phyloP scores from a whole-genome alignment of 495 filamentous ascomycete species.

The Pseudomonodictys pantanalensis region DNA sequence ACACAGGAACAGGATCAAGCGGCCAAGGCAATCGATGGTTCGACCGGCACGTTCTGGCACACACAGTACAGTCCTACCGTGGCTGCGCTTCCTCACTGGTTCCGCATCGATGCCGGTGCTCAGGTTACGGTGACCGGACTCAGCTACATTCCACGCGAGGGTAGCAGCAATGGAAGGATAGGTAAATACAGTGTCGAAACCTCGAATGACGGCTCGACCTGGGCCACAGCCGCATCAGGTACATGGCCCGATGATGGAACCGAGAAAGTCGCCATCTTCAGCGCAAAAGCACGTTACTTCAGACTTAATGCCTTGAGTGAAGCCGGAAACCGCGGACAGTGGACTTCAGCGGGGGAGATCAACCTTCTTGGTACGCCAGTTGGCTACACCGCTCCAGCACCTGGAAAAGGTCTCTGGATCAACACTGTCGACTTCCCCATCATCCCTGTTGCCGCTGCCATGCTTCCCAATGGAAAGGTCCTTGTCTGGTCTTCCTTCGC shows the following conservation, averaged over 20 bases:
- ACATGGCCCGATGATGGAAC: conserved; percentile 45
- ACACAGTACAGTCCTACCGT: conserved; percentile 4
- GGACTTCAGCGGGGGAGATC: conserved; percentile 42
- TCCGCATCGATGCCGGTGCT: conserved; percentile 18
- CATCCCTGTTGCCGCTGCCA: conserved; percentile 46
- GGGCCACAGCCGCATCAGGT: conserved; percentile 45
- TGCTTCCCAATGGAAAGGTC: conserved; percentile 43
- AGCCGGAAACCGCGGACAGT: conserved; percentile 40
- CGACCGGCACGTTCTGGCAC: conserved; percentile 16
- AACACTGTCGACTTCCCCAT: conserved; percentile 53
- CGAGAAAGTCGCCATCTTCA: conserved; percentile 44
- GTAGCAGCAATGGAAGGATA: conserved; percentile 42
- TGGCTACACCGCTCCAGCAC: conserved; percentile 28
- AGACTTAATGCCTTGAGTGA: conserved; percentile 40
- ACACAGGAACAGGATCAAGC: not conserved
- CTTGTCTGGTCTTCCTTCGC: conserved; percentile 48
- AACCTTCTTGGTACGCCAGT: conserved; percentile 6
- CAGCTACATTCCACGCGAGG: conserved; percentile 35
- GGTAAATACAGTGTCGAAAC: conserved; percentile 42
- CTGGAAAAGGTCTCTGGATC: conserved; percentile 47
- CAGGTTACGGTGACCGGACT: conserved; percentile 7
- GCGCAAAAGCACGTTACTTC: conserved; percentile 46
- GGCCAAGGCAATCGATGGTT: conserved; percentile 18
- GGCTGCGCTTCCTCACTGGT: conserved; percentile 16
- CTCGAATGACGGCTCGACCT: conserved; percentile 40